Percentiles rank a stretch among this genome's conserved stretches.
phyloP scores from a whole-genome alignment of 2,329 filamentous ascomycete species.

The Ophiostoma sp. region DNA sequence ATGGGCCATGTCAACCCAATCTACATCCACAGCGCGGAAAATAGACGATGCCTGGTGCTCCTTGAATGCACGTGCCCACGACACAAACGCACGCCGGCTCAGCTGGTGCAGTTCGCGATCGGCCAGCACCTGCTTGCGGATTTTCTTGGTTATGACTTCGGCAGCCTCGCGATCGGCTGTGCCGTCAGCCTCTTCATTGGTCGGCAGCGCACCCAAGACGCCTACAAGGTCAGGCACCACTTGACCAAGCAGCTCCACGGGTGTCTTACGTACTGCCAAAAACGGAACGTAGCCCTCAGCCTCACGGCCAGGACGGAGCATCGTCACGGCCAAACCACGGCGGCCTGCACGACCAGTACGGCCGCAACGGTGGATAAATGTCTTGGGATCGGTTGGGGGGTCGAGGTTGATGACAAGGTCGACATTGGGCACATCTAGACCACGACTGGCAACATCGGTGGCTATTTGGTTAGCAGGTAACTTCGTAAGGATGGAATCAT shows the following conservation, averaged over 20 bases:
- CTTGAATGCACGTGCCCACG: slow-evolving; percentile 84
- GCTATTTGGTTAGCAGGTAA: slow-evolving; percentile 18
- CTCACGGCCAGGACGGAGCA: slow-evolving; percentile 78
- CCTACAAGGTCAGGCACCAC: slow-evolving; percentile 47
- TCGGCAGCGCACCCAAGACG: slow-evolving; percentile 35
- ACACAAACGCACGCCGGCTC: slow-evolving; percentile 85
- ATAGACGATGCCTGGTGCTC: slow-evolving; percentile 90
- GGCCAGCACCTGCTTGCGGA: slow-evolving; percentile 38
- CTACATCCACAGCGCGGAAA: slow-evolving; percentile 73
- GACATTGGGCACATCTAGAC: slow-evolving; percentile 85
- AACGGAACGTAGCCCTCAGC: slow-evolving; percentile 80
- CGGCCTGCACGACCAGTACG: slow-evolving; percentile 84
- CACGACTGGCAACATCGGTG: slow-evolving; percentile 86
- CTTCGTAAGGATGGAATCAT: not conserved
- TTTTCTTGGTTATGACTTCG: slow-evolving; percentile 31
- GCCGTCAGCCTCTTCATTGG: slow-evolving; percentile 18
- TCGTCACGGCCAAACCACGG: slow-evolving; percentile 75
- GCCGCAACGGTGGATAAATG: slow-evolving; percentile 89
- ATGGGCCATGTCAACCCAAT: slow-evolving; percentile 75
- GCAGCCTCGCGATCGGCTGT: slow-evolving; percentile 46
- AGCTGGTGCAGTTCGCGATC: slow-evolving; percentile 76
- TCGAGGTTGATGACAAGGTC: slow-evolving; percentile 90
- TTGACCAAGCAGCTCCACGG: slow-evolving; percentile 58
- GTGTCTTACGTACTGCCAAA: slow-evolving; percentile 79
- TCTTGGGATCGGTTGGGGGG: slow-evolving; percentile 77